Evolutionary conservation across 441 rosid genomes (phyloP), one percentile per base, ranked within the genome.

Genomic region (Metrosideros polymorpha): DNA sequence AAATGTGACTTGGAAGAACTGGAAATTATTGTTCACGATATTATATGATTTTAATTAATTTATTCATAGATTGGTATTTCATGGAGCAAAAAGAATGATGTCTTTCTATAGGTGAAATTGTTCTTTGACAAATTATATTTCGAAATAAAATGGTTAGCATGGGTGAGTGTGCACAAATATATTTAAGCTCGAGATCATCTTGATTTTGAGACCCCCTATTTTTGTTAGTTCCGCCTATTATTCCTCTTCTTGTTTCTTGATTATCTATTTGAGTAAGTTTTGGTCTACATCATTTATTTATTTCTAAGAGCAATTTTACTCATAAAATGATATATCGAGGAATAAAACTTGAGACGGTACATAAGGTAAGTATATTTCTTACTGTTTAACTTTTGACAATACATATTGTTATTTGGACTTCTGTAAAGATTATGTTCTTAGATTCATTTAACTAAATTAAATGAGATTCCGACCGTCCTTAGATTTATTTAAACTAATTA

Each of bases 141-240:
- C 3, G n/a, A 71, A 59, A 71, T 39, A 39, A 35, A 19, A 12
- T 0, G 17, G 4, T 39, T 12, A 43, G 22, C 4, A 1, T 12
- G 17, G n/a, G 5, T 1, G 1, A 71, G 47, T 0, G 4, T 0
- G 0, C 7, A 1, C 13, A 39, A 17, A 22, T 24, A 10, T 39
- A 6, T 24, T 35, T 39, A 39, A 71, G 9, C 49, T 22, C 4
- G 4, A 35, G 47, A 39, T 22, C n/a, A 4, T 22, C 15, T 35
- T 66, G 45, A 66, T 66, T 5, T 35, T 22, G 2, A 19, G 13
- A 32, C 25, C 35, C 1, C n/a, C n/a, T 66, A 9, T 19, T 35
- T 6, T 35, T 22, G 79, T 35, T 66, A 66, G 19, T 22, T 71
- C 79, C 0, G 4, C 17, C 79, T 10, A 22, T 71, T 71, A 71